Evolutionary conservation across 2,329 filamentous ascomycete species (phyloP).

Genomic region (Huntiella abstrusa): DNA sequence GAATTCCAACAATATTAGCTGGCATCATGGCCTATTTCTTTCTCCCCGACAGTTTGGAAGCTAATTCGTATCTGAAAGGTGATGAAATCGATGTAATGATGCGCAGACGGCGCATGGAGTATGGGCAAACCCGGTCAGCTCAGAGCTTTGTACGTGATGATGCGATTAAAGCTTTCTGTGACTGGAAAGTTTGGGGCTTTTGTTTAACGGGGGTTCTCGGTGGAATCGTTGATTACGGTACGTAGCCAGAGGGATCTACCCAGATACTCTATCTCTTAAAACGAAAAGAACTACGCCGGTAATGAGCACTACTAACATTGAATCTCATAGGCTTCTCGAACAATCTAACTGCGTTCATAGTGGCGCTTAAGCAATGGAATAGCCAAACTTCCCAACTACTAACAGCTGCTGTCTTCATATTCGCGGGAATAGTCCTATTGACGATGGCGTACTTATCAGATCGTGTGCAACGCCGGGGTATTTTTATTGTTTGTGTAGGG

Average conservation of each 20-base stretch:
- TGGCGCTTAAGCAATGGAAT: neutral
- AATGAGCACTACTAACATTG: too few relatives aligned
- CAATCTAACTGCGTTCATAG: neutral
- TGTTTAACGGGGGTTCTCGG: neutral
- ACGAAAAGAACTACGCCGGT: too few relatives aligned
- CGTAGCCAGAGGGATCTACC: neutral
- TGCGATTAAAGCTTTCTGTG: neutral
- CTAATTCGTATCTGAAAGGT: neutral
- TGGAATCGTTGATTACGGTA: slow-evolving; percentile 1
- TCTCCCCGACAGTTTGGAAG: neutral
- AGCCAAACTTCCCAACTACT: neutral
- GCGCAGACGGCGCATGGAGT: slow-evolving; percentile 2
- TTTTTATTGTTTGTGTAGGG: neutral
- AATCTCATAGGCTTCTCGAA: neutral
- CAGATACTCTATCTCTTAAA: neutral
- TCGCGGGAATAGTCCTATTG: neutral
- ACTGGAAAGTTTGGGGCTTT: slow-evolving; percentile 5
- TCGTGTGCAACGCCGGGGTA: neutral
- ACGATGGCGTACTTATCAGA: neutral
- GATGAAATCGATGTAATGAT: neutral
- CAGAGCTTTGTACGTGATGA: neutral
- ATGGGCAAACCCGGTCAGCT: neutral
- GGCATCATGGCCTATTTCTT: neutral
- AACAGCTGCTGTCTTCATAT: neutral
- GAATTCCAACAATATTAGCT: neutral